These are phyloP conservation scores for Mycena leptocephala DNA, from an alignment of 768 basidiomycete genomes.

Conservation along the genomic window DNA sequence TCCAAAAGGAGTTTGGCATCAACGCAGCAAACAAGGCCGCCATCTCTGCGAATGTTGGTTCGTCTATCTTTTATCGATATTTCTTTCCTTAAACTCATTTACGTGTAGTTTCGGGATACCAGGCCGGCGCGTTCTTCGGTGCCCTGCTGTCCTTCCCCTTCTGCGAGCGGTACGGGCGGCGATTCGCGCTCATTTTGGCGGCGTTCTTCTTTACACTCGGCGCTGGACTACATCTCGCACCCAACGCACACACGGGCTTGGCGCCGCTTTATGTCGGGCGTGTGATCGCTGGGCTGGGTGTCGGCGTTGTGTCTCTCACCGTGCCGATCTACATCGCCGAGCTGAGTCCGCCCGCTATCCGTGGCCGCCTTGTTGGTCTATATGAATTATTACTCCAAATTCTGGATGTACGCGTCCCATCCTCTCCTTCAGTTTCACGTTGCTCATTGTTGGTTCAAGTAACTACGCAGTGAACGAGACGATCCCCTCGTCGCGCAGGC, in stretches of 20 bases:
- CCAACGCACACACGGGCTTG: not conserved
- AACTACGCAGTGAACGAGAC: conserved; percentile 24
- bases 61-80: not conserved
- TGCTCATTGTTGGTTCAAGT: not conserved
- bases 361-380: conserved; percentile 51
- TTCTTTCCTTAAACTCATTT: not conserved
- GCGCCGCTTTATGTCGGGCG: conserved; percentile 18
- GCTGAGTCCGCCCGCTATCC: conserved; percentile 45
- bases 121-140: conserved; percentile 17
- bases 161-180: conserved; percentile 12
- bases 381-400: conserved; percentile 53
- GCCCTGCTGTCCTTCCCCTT: conserved; percentile 9
- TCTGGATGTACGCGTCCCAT: conserved; percentile 29
- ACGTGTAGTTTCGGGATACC: conserved; percentile 6
- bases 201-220: conserved; percentile 8
- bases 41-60: conserved; percentile 20
- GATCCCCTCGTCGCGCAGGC: conserved; percentile 18
- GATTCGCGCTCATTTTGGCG: not conserved
- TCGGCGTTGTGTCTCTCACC: conserved; percentile 22
- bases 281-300: conserved; percentile 21
- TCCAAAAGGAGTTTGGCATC: conserved; percentile 14
- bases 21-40: not conserved
- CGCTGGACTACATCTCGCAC: conserved; percentile 10
- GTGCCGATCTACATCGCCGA: conserved; percentile 38
- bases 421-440: not conserved